Evolutionary conservation across 257 asterid genomes (phyloP), one percentile per base, ranked within the genome.

Genomic region (Solanum pimpinellifolium): DNA sequence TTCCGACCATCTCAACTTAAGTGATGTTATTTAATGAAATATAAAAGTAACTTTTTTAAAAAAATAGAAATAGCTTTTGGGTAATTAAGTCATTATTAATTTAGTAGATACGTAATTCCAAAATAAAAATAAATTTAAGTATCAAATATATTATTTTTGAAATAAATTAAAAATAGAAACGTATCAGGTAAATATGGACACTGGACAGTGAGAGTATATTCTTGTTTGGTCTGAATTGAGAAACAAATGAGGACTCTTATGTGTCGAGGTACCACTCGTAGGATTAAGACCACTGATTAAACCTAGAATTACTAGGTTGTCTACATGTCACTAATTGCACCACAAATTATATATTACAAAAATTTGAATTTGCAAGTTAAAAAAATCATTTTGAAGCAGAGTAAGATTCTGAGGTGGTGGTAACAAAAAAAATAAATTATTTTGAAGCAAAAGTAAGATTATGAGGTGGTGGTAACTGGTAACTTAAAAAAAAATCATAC

Each of bases 1-100:
- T 11, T 11, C 0, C 2, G 0, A 25, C 1, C 1, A 4, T 65
- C 3, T 65, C 9, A 65, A 25, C 25, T 25, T 25, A 65, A 5
- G 15, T 65, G 72, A 65, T 13, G 8, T 7, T 2, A 2, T 15
- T 52, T n/a, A 23, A n/a, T 23, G n/a, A 62, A 13, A 62, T 62
- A 62, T n/a, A n/a, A 62, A n/a, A 23, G 7, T 37, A 37, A 37
- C 7, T n/a, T n/a, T n/a, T 4, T 0, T 1, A 11, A 62, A 47
- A 49, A 49, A 5, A 42, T 9, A 42, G 5, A 3, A 60, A 9
- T 0, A 60, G 0, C 2, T 9, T 60, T 59, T 9, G 27, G 23
- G 68, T 49, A 0, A 49, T 14, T 49, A 46, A 46, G 15, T 56
- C 62, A 16, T 16, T 52, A 52, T 16, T 52, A 52, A 21, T 52